Conservation (phyloP, 345 rosid genomes). For the Lepidium sativum region DNA sequence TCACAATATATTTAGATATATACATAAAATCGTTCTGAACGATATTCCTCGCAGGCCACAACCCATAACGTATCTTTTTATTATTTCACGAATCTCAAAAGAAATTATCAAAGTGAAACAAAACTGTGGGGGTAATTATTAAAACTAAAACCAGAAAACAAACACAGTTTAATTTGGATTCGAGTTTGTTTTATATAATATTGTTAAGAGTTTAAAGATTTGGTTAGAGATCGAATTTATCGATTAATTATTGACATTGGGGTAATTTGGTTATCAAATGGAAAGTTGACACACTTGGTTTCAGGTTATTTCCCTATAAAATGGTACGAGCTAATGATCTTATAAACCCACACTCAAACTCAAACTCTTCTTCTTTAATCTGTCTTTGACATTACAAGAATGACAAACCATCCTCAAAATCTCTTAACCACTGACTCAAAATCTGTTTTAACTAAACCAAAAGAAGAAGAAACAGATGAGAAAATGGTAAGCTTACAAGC, state of each 20-base stretch:
- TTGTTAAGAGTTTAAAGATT: no score
- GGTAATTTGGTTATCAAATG: not conserved
- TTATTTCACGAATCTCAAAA: no score
- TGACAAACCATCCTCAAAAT: slow-evolving; percentile 11
- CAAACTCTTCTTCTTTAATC: not conserved
- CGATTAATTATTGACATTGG: no score
- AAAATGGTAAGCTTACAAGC: slow-evolving; percentile 19
- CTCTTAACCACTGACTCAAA: slow-evolving; percentile 1
- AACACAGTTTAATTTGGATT: no score
- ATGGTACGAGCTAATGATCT: not conserved
- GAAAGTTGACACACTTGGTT: not conserved
- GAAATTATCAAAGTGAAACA: no score
- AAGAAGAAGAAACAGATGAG: not conserved
- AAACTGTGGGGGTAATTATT: not conserved
- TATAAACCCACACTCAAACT: not conserved
- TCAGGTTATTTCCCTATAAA: not conserved
- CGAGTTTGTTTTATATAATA: no score
- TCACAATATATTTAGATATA: no score
- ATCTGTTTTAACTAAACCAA: not conserved
- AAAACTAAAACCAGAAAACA: not conserved
- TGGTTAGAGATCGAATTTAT: no score
- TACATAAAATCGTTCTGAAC: no score
- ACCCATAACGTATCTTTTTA: no score
- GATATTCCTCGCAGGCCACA: no score
- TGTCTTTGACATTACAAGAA: not conserved